Conservation (phyloP, 495 filamentous ascomycete genomes). For the Parachaetomium inaequale region DNA sequence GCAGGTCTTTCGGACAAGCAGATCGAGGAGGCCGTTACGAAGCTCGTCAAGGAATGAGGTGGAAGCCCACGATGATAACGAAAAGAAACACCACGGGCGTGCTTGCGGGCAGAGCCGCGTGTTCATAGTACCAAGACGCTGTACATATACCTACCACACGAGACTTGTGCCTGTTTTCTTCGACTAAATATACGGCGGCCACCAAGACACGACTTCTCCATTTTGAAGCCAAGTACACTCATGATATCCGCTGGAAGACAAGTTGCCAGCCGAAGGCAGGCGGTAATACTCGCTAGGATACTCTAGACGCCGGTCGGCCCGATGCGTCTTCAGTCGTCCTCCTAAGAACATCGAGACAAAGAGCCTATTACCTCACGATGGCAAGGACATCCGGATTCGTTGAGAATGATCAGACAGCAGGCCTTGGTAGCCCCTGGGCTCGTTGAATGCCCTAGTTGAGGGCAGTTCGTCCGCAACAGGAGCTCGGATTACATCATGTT, state of each 20-base stretch:
- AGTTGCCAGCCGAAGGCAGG: too few relatives aligned
- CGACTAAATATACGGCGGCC: not conserved
- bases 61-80: not conserved
- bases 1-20: constrained; percentile 82
- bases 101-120: not conserved
- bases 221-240: too few relatives aligned
- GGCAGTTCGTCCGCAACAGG: not conserved
- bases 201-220: too few relatives aligned
- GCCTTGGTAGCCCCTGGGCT: too few relatives aligned
- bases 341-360: too few relatives aligned
- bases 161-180: not conserved
- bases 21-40: constrained; percentile 84
- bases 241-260: too few relatives aligned
- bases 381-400: not conserved
- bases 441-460: too few relatives aligned
- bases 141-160: constrained; percentile 14
- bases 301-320: too few relatives aligned
- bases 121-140: constrained; percentile 11
- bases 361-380: not conserved
- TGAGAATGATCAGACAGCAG: too few relatives aligned
- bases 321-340: too few relatives aligned
- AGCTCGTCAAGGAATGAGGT: constrained; percentile 63
- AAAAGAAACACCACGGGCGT: not conserved
- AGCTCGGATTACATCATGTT: not conserved
- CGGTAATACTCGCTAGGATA: too few relatives aligned